phyloP scores from a whole-genome alignment of 768 basidiomycete genomes.

The Pleurotus pulmonarius region DNA sequence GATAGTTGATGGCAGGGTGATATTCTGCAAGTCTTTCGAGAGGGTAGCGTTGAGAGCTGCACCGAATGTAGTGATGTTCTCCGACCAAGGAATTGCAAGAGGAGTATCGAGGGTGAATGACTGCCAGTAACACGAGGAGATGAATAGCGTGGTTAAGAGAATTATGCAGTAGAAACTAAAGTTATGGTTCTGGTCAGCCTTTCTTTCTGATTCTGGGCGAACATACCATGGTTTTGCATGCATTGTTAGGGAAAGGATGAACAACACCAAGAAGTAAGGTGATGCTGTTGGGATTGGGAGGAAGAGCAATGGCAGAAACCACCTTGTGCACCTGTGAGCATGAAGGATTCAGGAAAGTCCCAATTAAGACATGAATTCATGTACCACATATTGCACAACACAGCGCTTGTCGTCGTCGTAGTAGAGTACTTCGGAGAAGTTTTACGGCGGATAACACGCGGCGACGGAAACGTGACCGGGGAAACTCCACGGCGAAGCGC shows the following conservation, averaged over 20 bases:
- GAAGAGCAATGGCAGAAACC: constrained; percentile 77
- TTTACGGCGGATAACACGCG: no score
- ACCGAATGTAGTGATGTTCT: constrained; percentile 69
- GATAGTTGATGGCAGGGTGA: constrained; percentile 52
- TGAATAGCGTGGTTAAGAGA: constrained; percentile 75
- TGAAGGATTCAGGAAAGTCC: background rate
- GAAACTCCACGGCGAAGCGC: no score
- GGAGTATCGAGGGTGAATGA: constrained; percentile 65
- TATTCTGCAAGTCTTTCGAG: constrained; percentile 28
- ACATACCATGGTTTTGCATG: constrained; percentile 84
- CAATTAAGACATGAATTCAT: constrained; percentile 18
- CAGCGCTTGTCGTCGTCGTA: background rate
- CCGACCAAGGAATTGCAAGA: constrained; percentile 63
- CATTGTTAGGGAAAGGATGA: constrained; percentile 70
- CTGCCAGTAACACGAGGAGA: constrained; percentile 89
- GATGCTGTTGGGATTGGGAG: constrained; percentile 78
- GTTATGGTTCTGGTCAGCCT: no score
- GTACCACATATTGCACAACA: constrained; percentile 46
- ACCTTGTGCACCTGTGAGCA: constrained; percentile 72
- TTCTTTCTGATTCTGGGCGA: background rate
- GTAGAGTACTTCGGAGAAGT: no score
- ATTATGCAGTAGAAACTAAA: constrained; percentile 83
- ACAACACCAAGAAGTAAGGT: constrained; percentile 75
- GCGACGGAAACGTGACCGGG: no score
- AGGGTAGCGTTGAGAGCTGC: constrained; percentile 57